Conservation (phyloP, 306 rosid species). For the Gynostemma pentaphyllum region DNA sequence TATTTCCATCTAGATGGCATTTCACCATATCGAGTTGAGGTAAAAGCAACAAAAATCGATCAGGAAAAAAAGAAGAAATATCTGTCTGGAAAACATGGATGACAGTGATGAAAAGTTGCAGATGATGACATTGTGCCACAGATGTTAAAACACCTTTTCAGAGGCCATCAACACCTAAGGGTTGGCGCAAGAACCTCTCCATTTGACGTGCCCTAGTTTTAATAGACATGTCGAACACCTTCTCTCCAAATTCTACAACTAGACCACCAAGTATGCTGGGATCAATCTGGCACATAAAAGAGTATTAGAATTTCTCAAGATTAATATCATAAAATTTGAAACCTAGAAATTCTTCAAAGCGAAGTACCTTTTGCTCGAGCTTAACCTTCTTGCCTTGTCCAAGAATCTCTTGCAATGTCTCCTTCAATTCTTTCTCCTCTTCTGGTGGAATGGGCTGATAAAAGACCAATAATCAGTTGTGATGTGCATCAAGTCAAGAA, state of each 20-base stretch:
- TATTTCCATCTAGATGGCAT: constrained; percentile 58
- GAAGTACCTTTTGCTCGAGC: constrained; percentile 76
- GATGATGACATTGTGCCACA: constrained; percentile 6
- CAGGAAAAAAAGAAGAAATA: constrained; percentile 18
- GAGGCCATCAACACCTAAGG: constrained; percentile 30
- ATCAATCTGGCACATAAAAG: constrained; percentile 50
- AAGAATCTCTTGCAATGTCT: constrained; percentile 59
- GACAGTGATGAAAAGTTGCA: constrained; percentile 9
- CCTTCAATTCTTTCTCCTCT: constrained; percentile 86
- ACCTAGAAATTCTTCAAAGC: background rate
- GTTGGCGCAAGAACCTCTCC: constrained; percentile 91
- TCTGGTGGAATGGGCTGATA: constrained; percentile 70
- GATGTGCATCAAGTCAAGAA: background rate
- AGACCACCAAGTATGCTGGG: constrained; percentile 78
- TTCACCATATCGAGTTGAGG: constrained; percentile 25
- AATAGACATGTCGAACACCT: constrained; percentile 88
- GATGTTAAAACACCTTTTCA: constrained; percentile 25
- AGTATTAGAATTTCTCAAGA: background rate
- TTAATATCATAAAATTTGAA: background rate
- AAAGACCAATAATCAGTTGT: constrained; percentile 11
- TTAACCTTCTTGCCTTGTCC: constrained; percentile 65
- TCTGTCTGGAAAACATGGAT: constrained; percentile 14
- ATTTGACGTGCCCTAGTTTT: constrained; percentile 76
- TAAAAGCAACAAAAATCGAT: constrained; percentile 2
- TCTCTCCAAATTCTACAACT: constrained; percentile 63